phyloP scores from a whole-genome alignment of 2,329 filamentous ascomycete species.

The Botryotinia calthae region DNA sequence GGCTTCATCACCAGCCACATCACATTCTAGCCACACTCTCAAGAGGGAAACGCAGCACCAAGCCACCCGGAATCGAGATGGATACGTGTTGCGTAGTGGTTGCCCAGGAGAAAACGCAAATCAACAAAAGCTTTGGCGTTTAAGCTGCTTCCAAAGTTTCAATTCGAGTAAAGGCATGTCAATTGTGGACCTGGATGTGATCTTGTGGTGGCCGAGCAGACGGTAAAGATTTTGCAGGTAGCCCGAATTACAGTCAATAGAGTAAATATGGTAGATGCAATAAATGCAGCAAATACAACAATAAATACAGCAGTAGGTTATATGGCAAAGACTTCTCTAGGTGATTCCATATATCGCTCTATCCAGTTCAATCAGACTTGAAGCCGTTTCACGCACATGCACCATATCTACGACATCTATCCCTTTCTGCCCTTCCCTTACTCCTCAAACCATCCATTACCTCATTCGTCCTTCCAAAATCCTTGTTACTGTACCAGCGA shows the following conservation, averaged over 20 bases:
- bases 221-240: neutral
- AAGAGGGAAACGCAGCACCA: neutral
- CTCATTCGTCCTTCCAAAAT: neutral
- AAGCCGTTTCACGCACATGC: neutral
- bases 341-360: neutral
- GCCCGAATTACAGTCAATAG: neutral
- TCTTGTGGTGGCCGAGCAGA: constrained; percentile 1
- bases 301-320: neutral
- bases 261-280: neutral
- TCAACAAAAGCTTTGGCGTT: constrained; percentile 9
- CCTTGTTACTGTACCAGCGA: neutral
- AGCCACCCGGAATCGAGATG: neutral
- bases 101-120: constrained; percentile 1
- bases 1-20: neutral
- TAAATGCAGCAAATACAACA: neutral
- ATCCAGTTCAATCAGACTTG: neutral
- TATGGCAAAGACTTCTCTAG: neutral
- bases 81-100: neutral
- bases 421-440: neutral
- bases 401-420: neutral
- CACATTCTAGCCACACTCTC: neutral
- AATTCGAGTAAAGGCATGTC: neutral
- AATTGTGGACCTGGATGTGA: neutral
- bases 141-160: neutral
- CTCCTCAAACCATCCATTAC: neutral